phyloP scores from a whole-genome alignment of 2,329 filamentous ascomycete genomes.

The Sporothrix globosa region DNA sequence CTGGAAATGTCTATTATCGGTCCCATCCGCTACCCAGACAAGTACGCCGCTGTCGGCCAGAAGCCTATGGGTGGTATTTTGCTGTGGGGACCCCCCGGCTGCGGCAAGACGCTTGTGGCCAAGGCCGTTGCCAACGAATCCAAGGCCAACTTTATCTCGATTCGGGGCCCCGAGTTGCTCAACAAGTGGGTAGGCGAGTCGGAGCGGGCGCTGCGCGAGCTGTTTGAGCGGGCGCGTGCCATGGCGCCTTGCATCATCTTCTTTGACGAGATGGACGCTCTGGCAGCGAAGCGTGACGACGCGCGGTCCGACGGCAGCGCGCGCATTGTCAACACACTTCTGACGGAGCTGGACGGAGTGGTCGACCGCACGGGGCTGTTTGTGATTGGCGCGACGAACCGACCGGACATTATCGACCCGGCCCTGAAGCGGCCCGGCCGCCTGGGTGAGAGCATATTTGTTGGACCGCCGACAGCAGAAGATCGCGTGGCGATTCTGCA shows the following conservation, averaged over 20 bases:
- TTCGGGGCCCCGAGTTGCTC: conserved; percentile 92
- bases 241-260: conserved; percentile 93
- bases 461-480: conserved; percentile 77
- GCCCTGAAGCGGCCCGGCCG: conserved; percentile 92
- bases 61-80: conserved; percentile 82
- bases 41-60: conserved; percentile 77
- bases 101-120: conserved; percentile 93
- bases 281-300: conserved; percentile 82
- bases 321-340: conserved; percentile 89
- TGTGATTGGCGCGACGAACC: conserved; percentile 91
- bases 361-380: conserved; percentile 82
- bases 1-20: conserved; percentile 85
- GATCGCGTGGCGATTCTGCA: conserved; percentile 82
- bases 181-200: conserved; percentile 99
- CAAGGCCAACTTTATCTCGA: conserved; percentile 95
- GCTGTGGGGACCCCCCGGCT: conserved; percentile 95
- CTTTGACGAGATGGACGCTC: conserved; percentile 90
- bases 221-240: conserved; percentile 84
- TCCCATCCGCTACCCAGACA: conserved; percentile 79
- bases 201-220: conserved; percentile 87
- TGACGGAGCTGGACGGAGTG: conserved; percentile 91
- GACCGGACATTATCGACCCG: conserved; percentile 94
- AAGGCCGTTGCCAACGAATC: conserved; percentile 96
- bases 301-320: conserved; percentile 74
- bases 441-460: conserved; percentile 76